Conservation (phyloP, 2,329 filamentous ascomycete species). For the Calonectria crousiana region DNA sequence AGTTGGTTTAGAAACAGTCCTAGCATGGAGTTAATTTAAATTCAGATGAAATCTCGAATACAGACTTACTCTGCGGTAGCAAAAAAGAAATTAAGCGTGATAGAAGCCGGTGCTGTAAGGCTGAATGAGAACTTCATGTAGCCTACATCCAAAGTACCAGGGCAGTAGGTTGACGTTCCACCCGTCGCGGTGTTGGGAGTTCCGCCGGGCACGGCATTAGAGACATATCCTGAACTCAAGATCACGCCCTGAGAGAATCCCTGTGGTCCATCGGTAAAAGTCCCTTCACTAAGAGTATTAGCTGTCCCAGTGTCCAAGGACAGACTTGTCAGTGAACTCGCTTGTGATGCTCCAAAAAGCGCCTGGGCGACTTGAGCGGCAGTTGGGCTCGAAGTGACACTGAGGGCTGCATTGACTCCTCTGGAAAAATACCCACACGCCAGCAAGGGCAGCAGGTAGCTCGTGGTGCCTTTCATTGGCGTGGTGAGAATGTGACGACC, state of each 20-base stretch:
- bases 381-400: neutral
- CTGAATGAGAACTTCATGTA: neutral
- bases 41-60: neutral
- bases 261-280: neutral
- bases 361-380: neutral
- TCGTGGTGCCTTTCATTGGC: neutral
- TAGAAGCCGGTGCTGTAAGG: neutral
- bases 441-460: neutral
- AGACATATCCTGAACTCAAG: neutral
- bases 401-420: neutral
- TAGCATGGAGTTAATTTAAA: neutral
- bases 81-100: neutral
- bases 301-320: neutral
- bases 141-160: neutral
- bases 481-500: neutral
- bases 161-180: neutral
- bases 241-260: neutral
- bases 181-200: neutral
- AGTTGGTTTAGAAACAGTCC: neutral
- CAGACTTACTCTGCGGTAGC: neutral
- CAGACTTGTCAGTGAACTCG: neutral
- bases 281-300: neutral
- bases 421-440: neutral
- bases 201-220: neutral
- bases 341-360: neutral